Evolutionary conservation across 768 basidiomycete genomes (phyloP).

Genomic region (Boletus huronensis): DNA sequence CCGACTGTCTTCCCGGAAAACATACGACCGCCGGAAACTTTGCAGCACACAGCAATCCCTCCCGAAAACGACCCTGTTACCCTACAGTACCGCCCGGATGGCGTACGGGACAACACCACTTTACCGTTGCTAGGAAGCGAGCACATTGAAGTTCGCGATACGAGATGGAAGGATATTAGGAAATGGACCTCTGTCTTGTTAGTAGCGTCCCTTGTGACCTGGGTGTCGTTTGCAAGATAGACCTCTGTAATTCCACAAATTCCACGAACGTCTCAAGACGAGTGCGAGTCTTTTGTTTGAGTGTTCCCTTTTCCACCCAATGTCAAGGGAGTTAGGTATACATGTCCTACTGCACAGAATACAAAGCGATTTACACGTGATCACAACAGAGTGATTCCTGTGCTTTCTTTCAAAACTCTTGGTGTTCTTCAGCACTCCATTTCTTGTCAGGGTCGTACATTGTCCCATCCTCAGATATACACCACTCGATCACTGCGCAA

Average conservation of each 20-base stretch:
- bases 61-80: background rate
- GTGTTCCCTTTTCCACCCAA: background rate
- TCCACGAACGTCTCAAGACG: background rate
- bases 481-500: constrained; percentile 56
- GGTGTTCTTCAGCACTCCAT: constrained; percentile 18
- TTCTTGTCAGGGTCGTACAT: constrained; percentile 29
- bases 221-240: constrained; percentile 27
- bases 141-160: constrained; percentile 12
- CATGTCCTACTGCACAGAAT: background rate
- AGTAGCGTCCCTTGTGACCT: constrained; percentile 23
- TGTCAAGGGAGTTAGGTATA: background rate
- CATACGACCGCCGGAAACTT: background rate
- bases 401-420: background rate
- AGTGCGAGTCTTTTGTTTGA: background rate
- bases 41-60: background rate
- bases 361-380: background rate
- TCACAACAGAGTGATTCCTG: background rate
- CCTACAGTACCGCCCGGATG: background rate
- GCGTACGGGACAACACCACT: background rate
- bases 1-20: background rate
- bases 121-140: background rate
- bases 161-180: constrained; percentile 22
- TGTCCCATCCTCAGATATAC: constrained; percentile 58
- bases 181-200: constrained; percentile 31
- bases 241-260: background rate